Evolutionary conservation across 495 filamentous ascomycete species (phyloP).

Genomic region (Talaromyces liani): DNA sequence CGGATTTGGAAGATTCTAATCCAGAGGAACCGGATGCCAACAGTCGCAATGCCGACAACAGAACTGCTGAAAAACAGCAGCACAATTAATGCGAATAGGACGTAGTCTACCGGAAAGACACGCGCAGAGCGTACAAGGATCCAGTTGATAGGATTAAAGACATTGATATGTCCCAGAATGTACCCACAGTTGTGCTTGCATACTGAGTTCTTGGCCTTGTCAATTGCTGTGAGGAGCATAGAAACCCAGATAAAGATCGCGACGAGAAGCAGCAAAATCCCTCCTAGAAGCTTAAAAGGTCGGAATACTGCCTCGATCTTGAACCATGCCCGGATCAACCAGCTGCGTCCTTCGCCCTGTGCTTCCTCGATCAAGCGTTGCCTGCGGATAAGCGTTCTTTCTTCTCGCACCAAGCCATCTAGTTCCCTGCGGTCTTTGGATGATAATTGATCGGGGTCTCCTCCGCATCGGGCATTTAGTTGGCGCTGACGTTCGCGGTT

Average conservation of each 20-base stretch:
- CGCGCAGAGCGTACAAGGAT: constrained; percentile 74
- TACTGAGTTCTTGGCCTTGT: constrained; percentile 90
- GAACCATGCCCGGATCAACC: constrained; percentile 62
- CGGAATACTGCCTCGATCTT: constrained; percentile 72
- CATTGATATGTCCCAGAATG: constrained; percentile 80
- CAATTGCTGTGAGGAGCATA: constrained; percentile 92
- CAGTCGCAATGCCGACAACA: constrained; percentile 71
- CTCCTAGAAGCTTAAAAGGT: constrained; percentile 80
- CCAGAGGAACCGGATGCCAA: constrained; percentile 97
- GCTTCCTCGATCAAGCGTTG: constrained; percentile 80
- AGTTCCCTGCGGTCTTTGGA: constrained; percentile 83
- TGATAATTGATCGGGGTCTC: constrained; percentile 64
- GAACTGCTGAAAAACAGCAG: constrained; percentile 81
- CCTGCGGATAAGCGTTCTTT: constrained; percentile 83
- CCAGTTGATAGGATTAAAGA: constrained; percentile 94
- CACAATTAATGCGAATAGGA: constrained; percentile 74
- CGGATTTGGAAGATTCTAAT: constrained; percentile 83
- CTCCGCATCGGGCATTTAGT: constrained; percentile 77
- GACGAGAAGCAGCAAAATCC: constrained; percentile 65
- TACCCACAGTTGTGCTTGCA: constrained; percentile 91
- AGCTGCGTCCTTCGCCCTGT: constrained; percentile 61
- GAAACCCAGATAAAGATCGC: constrained; percentile 72
- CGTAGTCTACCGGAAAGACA: constrained; percentile 88
- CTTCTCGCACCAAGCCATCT: constrained; percentile 79
- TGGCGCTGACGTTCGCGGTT: constrained; percentile 90